These are phyloP conservation scores for Mycena latifolia DNA, from an alignment of 768 basidiomycete genomes.

Conservation along the genomic window DNA sequence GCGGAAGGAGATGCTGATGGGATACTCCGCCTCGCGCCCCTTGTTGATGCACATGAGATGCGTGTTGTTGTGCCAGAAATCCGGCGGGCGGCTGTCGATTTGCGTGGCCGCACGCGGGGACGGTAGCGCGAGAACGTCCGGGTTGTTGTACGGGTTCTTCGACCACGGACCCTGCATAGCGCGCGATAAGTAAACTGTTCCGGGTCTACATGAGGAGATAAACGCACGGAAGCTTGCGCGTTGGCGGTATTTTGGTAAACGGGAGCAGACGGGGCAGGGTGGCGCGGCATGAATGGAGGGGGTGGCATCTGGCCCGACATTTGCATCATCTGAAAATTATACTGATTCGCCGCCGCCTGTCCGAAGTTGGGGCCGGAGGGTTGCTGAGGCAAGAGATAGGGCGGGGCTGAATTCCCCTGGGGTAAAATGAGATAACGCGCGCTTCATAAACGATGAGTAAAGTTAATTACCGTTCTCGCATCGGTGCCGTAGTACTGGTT, in stretches of 20 bases:
- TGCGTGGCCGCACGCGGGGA: constrained; percentile 24
- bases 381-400: background rate
- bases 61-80: constrained; percentile 33
- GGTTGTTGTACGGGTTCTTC: background rate
- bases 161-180: background rate
- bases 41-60: constrained; percentile 24
- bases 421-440: too few relatives aligned
- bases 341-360: background rate
- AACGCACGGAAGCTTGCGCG: background rate
- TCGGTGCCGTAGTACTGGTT: constrained; percentile 11
- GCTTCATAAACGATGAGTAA: too few relatives aligned
- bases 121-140: background rate
- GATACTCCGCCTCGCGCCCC: background rate
- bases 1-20: constrained; percentile 24
- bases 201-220: background rate
- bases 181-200: too few relatives aligned
- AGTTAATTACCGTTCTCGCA: constrained; percentile 1
- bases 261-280: background rate
- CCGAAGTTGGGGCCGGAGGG: background rate
- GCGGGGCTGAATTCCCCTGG: constrained; percentile 1
- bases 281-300: background rate
- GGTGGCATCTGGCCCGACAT: constrained; percentile 22
- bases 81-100: constrained; percentile 24
- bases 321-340: background rate
- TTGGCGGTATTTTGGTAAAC: background rate